Evolutionary conservation across 1,139 yeast species (phyloP).

Genomic region (Hansenula sp.): DNA sequence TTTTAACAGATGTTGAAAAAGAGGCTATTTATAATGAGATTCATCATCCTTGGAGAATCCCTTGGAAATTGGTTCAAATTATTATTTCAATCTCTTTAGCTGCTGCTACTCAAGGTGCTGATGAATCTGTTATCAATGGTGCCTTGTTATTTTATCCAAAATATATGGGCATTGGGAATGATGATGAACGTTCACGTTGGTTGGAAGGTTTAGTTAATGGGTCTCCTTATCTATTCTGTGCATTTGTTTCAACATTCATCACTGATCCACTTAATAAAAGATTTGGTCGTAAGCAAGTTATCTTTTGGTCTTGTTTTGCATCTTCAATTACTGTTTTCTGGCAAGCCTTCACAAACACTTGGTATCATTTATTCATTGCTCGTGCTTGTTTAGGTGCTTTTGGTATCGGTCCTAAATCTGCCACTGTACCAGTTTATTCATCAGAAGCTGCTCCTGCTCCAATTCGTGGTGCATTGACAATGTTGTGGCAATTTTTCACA

Average conservation of each 20-base stretch:
- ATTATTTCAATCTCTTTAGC: conserved; percentile 79
- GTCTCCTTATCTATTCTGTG: conserved; percentile 73
- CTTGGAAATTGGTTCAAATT: conserved; percentile 51
- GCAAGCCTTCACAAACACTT: conserved; percentile 62
- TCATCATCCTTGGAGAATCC: conserved; percentile 46
- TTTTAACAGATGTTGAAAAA: conserved; percentile 54
- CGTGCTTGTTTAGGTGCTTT: conserved; percentile 59
- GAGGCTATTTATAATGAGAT: conserved; percentile 44
- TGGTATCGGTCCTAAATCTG: conserved; percentile 73
- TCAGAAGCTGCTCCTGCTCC: conserved; percentile 73
- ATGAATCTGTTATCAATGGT: conserved; percentile 78
- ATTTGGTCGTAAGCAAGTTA: conserved; percentile 67
- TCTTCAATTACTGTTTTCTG: conserved; percentile 66
- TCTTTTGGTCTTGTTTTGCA: conserved; percentile 55
- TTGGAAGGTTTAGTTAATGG: conserved; percentile 69
- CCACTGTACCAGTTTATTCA: conserved; percentile 75
- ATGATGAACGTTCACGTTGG: conserved; percentile 50
- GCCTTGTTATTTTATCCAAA: conserved; percentile 67
- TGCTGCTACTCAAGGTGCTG: conserved; percentile 88
- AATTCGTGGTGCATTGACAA: conserved; percentile 71
- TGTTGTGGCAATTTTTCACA: conserved; percentile 85
- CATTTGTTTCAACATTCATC: conserved; percentile 66
- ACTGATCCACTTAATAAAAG: conserved; percentile 58
- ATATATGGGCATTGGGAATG: conserved; percentile 44
- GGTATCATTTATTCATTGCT: conserved; percentile 72